These are phyloP conservation scores for Cucumis sativus DNA, from an alignment of 306 rosid species.

Conservation along the genomic window DNA sequence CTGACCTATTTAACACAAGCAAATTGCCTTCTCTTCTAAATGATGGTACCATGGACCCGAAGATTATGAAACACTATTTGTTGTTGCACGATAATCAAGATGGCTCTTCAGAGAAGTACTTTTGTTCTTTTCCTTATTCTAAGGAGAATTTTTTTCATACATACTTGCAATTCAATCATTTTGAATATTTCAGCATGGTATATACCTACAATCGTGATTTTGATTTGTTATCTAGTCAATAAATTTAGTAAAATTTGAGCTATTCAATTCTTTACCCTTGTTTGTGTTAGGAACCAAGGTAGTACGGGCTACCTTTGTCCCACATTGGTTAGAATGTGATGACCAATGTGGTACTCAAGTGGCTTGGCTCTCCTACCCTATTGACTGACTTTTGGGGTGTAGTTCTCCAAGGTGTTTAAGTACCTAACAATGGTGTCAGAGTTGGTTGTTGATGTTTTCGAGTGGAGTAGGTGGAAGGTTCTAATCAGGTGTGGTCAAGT, in stretches of 20 bases:
- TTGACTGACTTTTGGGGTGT: too few species aligned
- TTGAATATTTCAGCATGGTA: not conserved
- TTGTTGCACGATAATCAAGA: conserved; percentile 92
- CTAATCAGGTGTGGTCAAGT: too few species aligned
- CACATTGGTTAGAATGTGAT: too few species aligned
- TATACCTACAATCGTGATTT: not conserved
- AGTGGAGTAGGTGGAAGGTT: too few species aligned
- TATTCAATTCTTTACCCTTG: not conserved
- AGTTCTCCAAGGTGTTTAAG: too few species aligned
- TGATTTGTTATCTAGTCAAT: not conserved
- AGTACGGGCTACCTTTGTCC: too few species aligned
- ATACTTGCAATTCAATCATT: not conserved
- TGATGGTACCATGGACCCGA: conserved; percentile 89
- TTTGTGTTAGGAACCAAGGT: too few species aligned
- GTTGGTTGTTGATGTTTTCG: too few species aligned
- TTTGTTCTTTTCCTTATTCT: conserved; percentile 1
- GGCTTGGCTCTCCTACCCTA: too few species aligned
- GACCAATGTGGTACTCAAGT: too few species aligned
- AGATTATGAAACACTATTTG: conserved; percentile 78
- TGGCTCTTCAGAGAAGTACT: conserved; percentile 63
- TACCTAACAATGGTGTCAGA: too few species aligned
- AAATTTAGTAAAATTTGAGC: not conserved
- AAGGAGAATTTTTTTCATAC: not conserved
- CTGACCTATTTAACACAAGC: conserved; percentile 58
- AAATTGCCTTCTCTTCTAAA: conserved; percentile 80